These are phyloP conservation scores for Chaetomium sp. DNA, from an alignment of 2,329 filamentous ascomycete genomes.

Conservation along the genomic window DNA sequence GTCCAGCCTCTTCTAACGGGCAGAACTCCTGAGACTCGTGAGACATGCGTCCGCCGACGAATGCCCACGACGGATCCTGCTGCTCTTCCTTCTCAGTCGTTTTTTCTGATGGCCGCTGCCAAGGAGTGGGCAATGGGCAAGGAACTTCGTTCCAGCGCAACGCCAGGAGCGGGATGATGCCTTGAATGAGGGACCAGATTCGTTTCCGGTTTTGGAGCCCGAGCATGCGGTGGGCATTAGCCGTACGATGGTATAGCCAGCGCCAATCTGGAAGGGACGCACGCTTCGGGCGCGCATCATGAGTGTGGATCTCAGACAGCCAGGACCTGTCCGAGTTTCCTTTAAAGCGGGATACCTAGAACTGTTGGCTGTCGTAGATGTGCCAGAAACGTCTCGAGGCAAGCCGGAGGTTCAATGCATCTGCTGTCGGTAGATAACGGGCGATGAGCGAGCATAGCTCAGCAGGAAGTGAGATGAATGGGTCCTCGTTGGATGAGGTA, in stretches of 20 bases:
- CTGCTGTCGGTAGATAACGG: not conserved
- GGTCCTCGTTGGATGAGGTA: not conserved
- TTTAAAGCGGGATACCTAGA: conserved; percentile 1
- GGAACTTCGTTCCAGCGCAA: not conserved
- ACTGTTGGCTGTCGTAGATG: not conserved
- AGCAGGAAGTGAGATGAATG: not conserved
- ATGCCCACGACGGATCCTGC: too few relatives aligned
- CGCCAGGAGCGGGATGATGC: not conserved
- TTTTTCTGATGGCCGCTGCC: not conserved
- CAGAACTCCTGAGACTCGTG: not conserved
- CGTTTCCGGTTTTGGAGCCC: not conserved
- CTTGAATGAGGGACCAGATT: not conserved
- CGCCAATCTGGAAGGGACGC: not conserved
- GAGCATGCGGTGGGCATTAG: not conserved
- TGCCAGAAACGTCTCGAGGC: not conserved
- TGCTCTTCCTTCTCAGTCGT: too few relatives aligned
- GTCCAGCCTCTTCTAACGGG: not conserved
- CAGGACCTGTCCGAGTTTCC: not conserved
- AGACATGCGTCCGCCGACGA: not conserved
- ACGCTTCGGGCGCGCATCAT: not conserved
- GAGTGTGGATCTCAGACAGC: not conserved
- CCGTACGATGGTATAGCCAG: not conserved
- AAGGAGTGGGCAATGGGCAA: not conserved
- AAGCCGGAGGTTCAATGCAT: not conserved
- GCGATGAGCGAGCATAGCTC: not conserved